Evolutionary conservation across 2,329 filamentous ascomycete species (phyloP).

Genomic region (Trichoderma guizhouense): DNA sequence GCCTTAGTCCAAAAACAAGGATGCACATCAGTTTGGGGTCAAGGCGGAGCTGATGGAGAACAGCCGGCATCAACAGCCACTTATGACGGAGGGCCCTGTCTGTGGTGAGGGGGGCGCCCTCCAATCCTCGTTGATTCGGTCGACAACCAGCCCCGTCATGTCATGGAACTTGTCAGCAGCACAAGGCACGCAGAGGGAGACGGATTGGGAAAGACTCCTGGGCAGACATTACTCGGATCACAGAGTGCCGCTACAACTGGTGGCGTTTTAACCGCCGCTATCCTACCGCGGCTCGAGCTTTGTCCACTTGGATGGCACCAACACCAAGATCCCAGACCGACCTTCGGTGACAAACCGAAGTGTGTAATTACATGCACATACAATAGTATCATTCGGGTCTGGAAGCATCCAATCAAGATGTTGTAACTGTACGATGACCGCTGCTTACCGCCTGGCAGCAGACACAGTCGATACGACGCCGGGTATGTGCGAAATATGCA

Average conservation of each 20-base stretch:
- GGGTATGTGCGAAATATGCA: neutral
- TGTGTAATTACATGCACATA: neutral
- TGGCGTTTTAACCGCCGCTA: neutral
- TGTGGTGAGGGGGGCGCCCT: neutral
- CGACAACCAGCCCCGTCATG: too few species aligned
- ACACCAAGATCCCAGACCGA: neutral
- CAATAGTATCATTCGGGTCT: neutral
- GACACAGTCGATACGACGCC: neutral
- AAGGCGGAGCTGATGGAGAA: slow-evolving; percentile 12
- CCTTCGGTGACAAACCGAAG: neutral
- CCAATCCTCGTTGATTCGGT: neutral
- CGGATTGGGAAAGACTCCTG: neutral
- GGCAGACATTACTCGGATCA: neutral
- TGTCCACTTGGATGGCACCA: neutral
- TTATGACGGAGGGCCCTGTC: slow-evolving; percentile 2
- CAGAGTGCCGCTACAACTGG: neutral
- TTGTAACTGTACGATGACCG: neutral
- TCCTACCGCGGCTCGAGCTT: neutral
- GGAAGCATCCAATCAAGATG: neutral
- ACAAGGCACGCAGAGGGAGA: neutral
- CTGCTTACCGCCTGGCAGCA: neutral
- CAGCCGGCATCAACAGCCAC: neutral
- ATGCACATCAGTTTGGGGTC: slow-evolving; percentile 14
- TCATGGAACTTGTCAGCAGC: neutral
- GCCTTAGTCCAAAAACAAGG: neutral